Evolutionary conservation across 805 yeast species (phyloP), one percentile per base, ranked within the genome.

Genomic region (Metschnikowia rubicola): DNA sequence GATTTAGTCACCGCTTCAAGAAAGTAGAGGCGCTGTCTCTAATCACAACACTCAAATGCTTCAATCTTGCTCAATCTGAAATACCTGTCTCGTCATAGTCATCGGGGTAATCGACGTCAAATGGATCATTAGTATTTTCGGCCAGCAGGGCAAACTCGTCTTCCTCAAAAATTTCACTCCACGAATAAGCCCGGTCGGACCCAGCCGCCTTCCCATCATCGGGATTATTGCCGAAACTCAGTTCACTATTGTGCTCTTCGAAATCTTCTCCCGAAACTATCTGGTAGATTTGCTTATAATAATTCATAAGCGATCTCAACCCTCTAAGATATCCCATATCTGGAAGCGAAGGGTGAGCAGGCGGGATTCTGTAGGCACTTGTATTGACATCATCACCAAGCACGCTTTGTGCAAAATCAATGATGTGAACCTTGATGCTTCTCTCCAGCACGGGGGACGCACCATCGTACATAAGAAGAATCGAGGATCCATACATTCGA

Each of bases 371-470:
- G 30, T 61, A 56, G 19, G 43, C 29, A 30, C 44, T 35, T n/a
- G 41, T 41, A 30, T 43, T 42, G 13, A 77, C 74, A 12, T 63
- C 63, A 35, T 72, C 69, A 3, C 81, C 81, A 30, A 89, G 86
- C 12, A 89, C 84, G 59, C 96, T 86, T 62, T 91, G 96, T 1
- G 98, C 98, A 74, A 94, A 94, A 68, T 94, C 99, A 56, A 94
- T 94, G 46, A 95, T 77, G 52, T 90, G 80, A n/a, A 90, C 81
- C 51, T 60, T 62, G 37, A 71, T 55, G 33, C 51, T 51, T 8
- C 48, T 47, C 10, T 49, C 48, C 21, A 21, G 28, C 10, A 33
- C 13, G 11, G 51, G 35, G 5, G 54, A 50, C 3, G 66, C 72
- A 10, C 90, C 95, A 61, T 94, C 98, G 65, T 92, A 92, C 83